Evolutionary conservation across 345 rosid genomes (phyloP), one percentile per base, ranked within the genome.

Genomic region (Gossypium thurberi): DNA sequence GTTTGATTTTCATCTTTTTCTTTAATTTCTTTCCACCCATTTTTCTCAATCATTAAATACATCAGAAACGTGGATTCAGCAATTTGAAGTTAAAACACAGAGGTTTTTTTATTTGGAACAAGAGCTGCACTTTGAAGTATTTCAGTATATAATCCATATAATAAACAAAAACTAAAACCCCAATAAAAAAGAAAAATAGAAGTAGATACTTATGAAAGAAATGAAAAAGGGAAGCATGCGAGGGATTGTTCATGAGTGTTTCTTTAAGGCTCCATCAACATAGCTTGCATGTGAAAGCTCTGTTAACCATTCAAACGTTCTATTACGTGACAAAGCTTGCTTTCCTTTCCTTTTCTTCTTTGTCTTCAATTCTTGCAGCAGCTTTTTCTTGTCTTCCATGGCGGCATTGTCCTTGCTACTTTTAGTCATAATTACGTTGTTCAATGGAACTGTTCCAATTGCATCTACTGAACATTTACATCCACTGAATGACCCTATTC

Each of bases 231-330:
- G 52, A 52, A 76, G 78, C 82, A 77, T 66, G 78, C 79, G 77
- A 46, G 77, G 23, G 65, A 66, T 60, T 70, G 71, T 20, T 70
- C 46, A 72, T 28, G 67, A 48, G 60, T 59, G 20, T 59, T 72
- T 23, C 60, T 37, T 63, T 59, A 76, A 46, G 58, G 81, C 61
- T 46, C 48, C 85, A 78, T 85, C 87, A 48, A 56, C 76, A 72
- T 80, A 80, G 76, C 85, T 81, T 21, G 79, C 83, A 85, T 87
- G 86, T 74, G 95, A 87, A 76, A 91, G 89, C 74, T 90, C 91
- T 81, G 86, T 91, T 74, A 91, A 76, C 98, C 97, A 94, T 58
- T 94, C 95, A 78, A 83, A 86, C 63, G 97, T 90, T 81, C 98
- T 77, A 74, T 83, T 90, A 59, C 90, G 84, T 64, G 94, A 91